phyloP scores from a whole-genome alignment of 345 rosid species.

The Eucalyptus decipiens region DNA sequence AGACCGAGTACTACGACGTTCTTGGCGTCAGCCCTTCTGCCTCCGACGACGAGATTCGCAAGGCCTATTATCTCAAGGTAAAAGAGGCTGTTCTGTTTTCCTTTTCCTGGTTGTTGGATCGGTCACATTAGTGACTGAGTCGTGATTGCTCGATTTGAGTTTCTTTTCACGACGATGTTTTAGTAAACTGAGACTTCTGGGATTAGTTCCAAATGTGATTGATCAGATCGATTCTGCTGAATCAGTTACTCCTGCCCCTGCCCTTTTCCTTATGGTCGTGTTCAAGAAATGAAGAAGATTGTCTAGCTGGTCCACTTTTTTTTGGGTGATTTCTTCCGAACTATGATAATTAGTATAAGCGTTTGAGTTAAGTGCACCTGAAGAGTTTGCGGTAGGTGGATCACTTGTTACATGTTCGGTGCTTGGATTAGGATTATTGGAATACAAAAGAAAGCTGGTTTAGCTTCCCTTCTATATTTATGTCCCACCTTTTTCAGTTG shows the following conservation, averaged over 20 bases:
- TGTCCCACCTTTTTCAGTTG: neutral
- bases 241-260: neutral
- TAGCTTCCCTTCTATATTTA: neutral
- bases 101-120: neutral
- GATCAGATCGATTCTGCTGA: neutral
- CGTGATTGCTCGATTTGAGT: neutral
- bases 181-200: neutral
- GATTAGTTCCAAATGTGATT: neutral
- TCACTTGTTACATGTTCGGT: neutral
- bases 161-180: neutral
- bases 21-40: slow-evolving; percentile 45
- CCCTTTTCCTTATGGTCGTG: neutral
- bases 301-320: neutral
- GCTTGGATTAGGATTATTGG: neutral
- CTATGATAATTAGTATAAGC: neutral
- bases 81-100: neutral
- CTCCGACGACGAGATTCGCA: slow-evolving; percentile 65
- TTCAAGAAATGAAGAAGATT: neutral
- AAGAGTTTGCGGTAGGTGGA: neutral
- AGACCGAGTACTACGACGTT: slow-evolving; percentile 64
- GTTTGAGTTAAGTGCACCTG: neutral
- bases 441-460: neutral
- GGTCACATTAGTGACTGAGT: neutral
- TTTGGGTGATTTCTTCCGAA: neutral
- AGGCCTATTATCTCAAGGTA: slow-evolving; percentile 67